Evolutionary conservation across 2,329 filamentous ascomycete species (phyloP), one percentile per base, ranked within the genome.

Genomic region (Paecilomyces sp.): DNA sequence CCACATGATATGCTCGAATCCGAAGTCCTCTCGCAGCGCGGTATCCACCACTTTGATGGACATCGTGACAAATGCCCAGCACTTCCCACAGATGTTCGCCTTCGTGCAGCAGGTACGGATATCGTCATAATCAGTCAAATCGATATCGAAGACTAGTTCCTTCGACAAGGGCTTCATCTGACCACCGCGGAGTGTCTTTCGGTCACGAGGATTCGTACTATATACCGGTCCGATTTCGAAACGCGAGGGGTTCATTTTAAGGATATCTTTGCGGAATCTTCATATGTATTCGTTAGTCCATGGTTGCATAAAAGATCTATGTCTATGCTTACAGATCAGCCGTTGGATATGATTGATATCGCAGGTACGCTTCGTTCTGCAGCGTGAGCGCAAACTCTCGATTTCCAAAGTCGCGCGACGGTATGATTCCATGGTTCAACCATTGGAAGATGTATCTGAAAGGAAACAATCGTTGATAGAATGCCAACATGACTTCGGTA

Each of bases 221-320:
- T 99, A 99, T 55, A 97, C 89, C n/a, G 94, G 94, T 0, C 94
- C 94, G 68, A 99, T 97, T 80, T 99, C 94, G 79, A 99, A 97
- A 75, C 94, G 91, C 1, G 90, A 90, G 2, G 94, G 94, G 70
- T 95, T 91, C 66, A 93, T 85, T 53, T 88, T 86, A 3, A 99
- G 81, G 58, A 97, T 91, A 67, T 97, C 92, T 75, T 96, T 97
- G 36, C 92, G 91, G 51, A 99, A 85, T 1, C 88, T 91, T 54
- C 31, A 25, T 15, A 50, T 56, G 2, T 3, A 24, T n/a, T 34
- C 28, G 52, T 8, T 3, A 81, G 53, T 11, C 58, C 8, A 34
- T 60, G 24, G 31, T 33, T 59, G 60, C 47, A n/a, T 15, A 11
- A 11, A 55, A 28, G 28, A 9, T 12, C 8, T 7, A 53, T 25